Base-by-base conservation (phyloP, 176 grass and related monocot genomes). In the Musa troglodytarum region DNA sequence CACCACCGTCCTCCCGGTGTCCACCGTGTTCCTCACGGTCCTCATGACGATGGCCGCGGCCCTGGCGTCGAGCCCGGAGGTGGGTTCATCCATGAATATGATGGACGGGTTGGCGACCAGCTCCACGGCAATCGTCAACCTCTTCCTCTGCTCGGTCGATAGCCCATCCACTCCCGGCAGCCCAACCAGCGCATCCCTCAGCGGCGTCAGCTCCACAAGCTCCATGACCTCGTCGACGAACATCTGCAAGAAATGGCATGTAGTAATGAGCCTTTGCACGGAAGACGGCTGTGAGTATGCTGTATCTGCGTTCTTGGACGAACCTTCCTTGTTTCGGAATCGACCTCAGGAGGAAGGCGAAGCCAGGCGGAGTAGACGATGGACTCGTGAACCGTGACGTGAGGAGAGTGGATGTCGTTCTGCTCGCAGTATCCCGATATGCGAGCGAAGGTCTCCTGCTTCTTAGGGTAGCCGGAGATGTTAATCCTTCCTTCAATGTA, bases 31-130 rank as follows among this genome's bases (percentile, higher is more conserved):
- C 63, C 92, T 89, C 28, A 92, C 89, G 43, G 92, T 85, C 65
- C 92, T 92, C 92, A 96, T 96, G 58, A 96, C 92, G 86, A 96
- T 96, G 69, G 92, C 92, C 25, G 89, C 89, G 49, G 92, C 92
- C 57, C 92, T 84, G 58, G 92, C 92, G 76, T 96, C 92, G 23
- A 96, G 89, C 56, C 92, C 92, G 1, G 92, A 96, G 59, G 92
- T 96, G 50, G 92, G 92, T 75, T 96, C 92, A 83, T 96, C 92
- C 92, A 96, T 96, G 74, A 96, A 96, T 81, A 96, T 88, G 54
- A 96, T 96, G 0, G 92, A 96, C 21, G 92, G 92, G 78, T 92
- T 96, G 26, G 92, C 89, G 28, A 96, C 92, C 77, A 96, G 89
- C 76, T 96, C 92, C 70, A 96, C 92, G 20, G 92, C 89, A 78